These are phyloP conservation scores for Tympanopsis confertula DNA, from an alignment of 2,329 filamentous ascomycete species.

Conservation along the genomic window DNA sequence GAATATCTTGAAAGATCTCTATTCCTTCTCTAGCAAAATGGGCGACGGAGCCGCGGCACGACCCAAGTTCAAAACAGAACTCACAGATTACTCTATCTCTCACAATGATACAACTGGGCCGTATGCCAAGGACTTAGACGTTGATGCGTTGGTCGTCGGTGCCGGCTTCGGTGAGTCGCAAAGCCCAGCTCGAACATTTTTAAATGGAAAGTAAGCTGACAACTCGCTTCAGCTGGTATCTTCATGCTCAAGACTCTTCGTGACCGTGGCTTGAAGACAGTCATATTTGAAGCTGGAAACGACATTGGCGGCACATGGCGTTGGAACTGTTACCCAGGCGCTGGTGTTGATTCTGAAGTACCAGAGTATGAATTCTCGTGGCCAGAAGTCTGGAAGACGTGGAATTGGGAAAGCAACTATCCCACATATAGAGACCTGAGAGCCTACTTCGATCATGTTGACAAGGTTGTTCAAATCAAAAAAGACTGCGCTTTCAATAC, in stretches of 20 bases:
- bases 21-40: too few relatives aligned
- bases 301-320: slow-evolving; percentile 41
- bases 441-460: slow-evolving; percentile 47
- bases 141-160: slow-evolving; percentile 31
- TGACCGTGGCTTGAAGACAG: slow-evolving; percentile 31
- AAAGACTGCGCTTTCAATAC: slow-evolving; percentile 46
- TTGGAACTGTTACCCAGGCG: slow-evolving; percentile 44
- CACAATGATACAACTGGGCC: slow-evolving; percentile 19
- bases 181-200: neutral
- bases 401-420: slow-evolving; percentile 43
- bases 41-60: too few relatives aligned
- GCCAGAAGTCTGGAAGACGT: slow-evolving; percentile 38
- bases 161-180: slow-evolving; percentile 26
- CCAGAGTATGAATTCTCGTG: slow-evolving; percentile 40
- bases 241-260: slow-evolving; percentile 39
- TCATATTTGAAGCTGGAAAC: slow-evolving; percentile 39
- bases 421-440: slow-evolving; percentile 38
- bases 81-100: slow-evolving; percentile 22
- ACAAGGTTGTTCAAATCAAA: slow-evolving; percentile 38
- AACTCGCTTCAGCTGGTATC: slow-evolving; percentile 21
- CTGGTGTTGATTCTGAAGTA: slow-evolving; percentile 38
- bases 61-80: slow-evolving; percentile 25
- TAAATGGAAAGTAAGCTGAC: neutral
- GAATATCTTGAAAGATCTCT: too few relatives aligned
- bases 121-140: slow-evolving; percentile 28